Evolutionary conservation across 108 stramenopile species (phyloP), one percentile per base, ranked within the genome.

Genomic region (Ochromonas danica): DNA sequence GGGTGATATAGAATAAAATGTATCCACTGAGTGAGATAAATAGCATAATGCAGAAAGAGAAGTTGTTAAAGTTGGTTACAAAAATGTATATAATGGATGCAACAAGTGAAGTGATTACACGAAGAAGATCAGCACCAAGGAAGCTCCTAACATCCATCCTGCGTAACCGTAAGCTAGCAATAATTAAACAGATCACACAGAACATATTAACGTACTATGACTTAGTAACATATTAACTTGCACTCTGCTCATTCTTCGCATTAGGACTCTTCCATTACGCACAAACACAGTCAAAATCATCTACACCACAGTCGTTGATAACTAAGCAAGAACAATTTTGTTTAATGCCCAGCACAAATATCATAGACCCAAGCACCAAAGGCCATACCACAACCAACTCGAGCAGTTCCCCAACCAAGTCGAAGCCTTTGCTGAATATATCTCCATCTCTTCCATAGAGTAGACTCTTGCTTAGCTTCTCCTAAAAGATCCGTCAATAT

Each of bases 311-410:
- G n/a, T n/a, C n/a, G n/a, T n/a, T n/a, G n/a, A n/a, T n/a, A n/a
- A n/a, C n/a, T n/a, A n/a, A n/a, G n/a, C n/a, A n/a, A n/a, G n/a
- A n/a, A n/a, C n/a, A n/a, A n/a, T n/a, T n/a, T n/a, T n/a, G n/a
- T n/a, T n/a, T n/a, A 51, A 51, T 51, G 22, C 6, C 22, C 22
- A 42, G 72, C 41, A 42, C 72, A 75, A 27, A 42, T 27, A 10
- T 39, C 40, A 36, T 75, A 75, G 10, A 75, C 6, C 38, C 38
- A 10, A 36, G 72, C 36, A 17, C 72, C 72, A 45, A 75, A 3
- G 10, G 72, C 72, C 72, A 75, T 75, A 28, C 72, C 72, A 75
- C 72, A 75, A 33, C 45, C 72, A 3, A 75, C 72, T 75, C 72
- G 36, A 41, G 72, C 72, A 30, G 72, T 75, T 57, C 72, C 72